A percentile compares a stretch with the other conserved stretches of the same genome.
phyloP scores from a whole-genome alignment of 257 asterid species.

The Avicennia marina region DNA sequence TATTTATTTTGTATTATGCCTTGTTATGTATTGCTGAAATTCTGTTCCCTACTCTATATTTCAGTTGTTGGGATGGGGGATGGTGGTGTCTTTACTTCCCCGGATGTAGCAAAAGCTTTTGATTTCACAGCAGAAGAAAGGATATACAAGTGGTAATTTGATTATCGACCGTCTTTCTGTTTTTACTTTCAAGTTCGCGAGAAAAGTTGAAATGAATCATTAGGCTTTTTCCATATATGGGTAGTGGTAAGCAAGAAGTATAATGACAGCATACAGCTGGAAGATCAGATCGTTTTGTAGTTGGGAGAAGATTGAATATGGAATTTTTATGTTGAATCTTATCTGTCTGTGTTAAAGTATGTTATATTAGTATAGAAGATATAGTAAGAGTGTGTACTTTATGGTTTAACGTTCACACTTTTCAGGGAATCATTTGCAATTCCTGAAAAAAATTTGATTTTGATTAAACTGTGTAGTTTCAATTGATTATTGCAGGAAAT shows the following conservation, averaged over 20 bases:
- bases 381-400: background rate
- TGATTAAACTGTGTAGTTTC: too few species aligned
- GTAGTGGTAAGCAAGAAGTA: background rate
- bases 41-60: conserved; percentile 11
- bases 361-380: background rate
- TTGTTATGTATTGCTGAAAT: background rate
- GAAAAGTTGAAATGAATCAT: background rate
- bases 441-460: too few species aligned
- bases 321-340: background rate
- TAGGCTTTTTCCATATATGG: background rate
- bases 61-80: conserved; percentile 56
- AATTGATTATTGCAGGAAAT: too few species aligned
- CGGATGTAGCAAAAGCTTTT: conserved; percentile 73
- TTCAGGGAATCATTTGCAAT: too few species aligned
- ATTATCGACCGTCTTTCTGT: background rate
- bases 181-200: too few species aligned
- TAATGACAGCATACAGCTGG: background rate
- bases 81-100: conserved; percentile 62
- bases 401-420: background rate
- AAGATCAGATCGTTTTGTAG: background rate
- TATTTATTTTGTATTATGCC: too few species aligned
- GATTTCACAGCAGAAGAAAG: conserved; percentile 86
- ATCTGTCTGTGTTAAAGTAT: background rate
- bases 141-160: conserved; percentile 77
- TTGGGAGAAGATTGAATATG: background rate